phyloP scores from a whole-genome alignment of 352 stramenopile genomes.

The Phytophthora melonis region DNA sequence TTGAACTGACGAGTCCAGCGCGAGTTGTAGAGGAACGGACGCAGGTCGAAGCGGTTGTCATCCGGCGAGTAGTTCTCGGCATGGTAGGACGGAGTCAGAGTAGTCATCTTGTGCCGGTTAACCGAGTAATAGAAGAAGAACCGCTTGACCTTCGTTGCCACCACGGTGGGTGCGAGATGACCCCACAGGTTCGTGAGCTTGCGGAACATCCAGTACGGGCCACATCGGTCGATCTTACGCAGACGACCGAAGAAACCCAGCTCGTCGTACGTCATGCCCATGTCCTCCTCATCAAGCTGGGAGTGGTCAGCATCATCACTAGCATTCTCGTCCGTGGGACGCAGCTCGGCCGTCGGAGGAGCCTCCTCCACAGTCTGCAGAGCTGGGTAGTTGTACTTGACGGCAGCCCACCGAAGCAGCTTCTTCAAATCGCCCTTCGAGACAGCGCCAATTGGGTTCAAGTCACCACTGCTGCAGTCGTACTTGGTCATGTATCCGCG shows the following conservation, averaged over 20 bases:
- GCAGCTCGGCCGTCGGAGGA: constrained; percentile 96
- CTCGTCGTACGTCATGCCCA: constrained; percentile 99
- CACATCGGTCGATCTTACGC: constrained; percentile 96
- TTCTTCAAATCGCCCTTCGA: constrained; percentile 97
- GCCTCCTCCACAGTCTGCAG: constrained; percentile 94
- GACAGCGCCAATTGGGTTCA: constrained; percentile 99
- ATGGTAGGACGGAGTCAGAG: constrained; percentile 98
- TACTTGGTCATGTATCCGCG: constrained; percentile 99
- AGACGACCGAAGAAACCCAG: constrained; percentile 96
- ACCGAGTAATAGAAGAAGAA: constrained; percentile 99
- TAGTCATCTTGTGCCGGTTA: constrained; percentile 99
- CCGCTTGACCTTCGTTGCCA: constrained; percentile 94
- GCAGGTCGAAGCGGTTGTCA: constrained; percentile 99
- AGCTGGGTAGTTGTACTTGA: constrained; percentile 92
- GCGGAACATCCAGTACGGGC: constrained; percentile 95
- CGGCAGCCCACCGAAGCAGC: constrained; percentile 93
- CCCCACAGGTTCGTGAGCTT: constrained; percentile 91
- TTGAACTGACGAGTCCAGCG: constrained; percentile 96
- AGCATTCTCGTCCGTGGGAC: constrained; percentile 86
- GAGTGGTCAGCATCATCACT: constrained; percentile 86
- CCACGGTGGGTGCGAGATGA: constrained; percentile 76
- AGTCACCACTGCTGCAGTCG: constrained; percentile 97
- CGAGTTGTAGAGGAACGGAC: constrained; percentile 98
- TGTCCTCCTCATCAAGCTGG: constrained; percentile 98
- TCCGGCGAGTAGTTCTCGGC: constrained; percentile 99